phyloP scores from a whole-genome alignment of 1,284 basidiomycete species.

The Stygiomarasmius scandens region DNA sequence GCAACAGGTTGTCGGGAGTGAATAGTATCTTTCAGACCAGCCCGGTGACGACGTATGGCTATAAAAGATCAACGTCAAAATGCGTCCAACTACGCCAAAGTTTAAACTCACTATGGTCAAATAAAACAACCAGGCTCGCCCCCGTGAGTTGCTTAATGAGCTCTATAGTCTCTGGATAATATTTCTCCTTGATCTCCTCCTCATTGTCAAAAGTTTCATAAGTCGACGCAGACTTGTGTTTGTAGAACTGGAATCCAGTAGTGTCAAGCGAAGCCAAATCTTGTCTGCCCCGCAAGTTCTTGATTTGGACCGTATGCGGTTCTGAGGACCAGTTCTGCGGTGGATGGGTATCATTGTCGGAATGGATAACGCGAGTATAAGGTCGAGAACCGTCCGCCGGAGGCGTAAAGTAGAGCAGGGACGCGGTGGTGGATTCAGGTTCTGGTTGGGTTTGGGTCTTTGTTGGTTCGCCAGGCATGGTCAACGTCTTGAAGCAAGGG shows the following conservation, averaged over 20 bases:
- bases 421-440: neutral
- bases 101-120: slow-evolving; percentile 51
- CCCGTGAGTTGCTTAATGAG: slow-evolving; percentile 55
- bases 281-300: slow-evolving; percentile 48
- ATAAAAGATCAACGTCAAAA: slow-evolving; percentile 2
- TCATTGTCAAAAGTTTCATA: slow-evolving; percentile 36
- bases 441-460: neutral
- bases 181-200: slow-evolving; percentile 44
- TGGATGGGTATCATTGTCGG: neutral
- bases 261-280: slow-evolving; percentile 44
- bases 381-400: slow-evolving; percentile 10
- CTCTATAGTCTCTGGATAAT: slow-evolving; percentile 53
- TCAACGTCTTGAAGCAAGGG: neutral
- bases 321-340: neutral
- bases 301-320: slow-evolving; percentile 15
- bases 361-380: slow-evolving; percentile 6
- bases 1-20: slow-evolving; percentile 51
- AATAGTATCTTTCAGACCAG: slow-evolving; percentile 39
- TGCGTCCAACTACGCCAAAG: neutral
- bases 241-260: slow-evolving; percentile 50
- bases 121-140: slow-evolving; percentile 49
- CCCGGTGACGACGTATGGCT: slow-evolving; percentile 49
- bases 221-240: slow-evolving; percentile 22
- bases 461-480: neutral
- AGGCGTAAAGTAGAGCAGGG: slow-evolving; percentile 9